Evolutionary conservation across 2,329 filamentous ascomycete species (phyloP), one percentile per base, ranked within the genome.

Genomic region (Fusarium tricinctum): DNA sequence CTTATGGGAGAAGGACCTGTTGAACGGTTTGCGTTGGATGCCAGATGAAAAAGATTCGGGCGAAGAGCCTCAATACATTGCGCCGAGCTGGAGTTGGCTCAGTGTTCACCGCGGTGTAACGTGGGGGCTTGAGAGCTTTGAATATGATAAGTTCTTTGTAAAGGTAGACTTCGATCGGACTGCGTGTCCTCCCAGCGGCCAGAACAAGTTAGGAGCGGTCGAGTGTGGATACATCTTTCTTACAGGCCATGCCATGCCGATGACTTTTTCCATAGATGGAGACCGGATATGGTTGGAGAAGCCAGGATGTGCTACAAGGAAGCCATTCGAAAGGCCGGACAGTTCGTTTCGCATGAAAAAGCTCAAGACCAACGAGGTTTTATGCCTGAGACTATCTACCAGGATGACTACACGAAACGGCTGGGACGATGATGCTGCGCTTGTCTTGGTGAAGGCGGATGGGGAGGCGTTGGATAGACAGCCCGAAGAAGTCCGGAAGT

Each of bases 31-130:
- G 2, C 65, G 66, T 2, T 75, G 74, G 74, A 47, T 56, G 44
- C 26, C 68, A 1, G 59, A 69, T 20, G 63, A 72, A 12, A 35
- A 44, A 17, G 63, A 71, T 6, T 26, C 46, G 1, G 62, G 45
- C 0, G 33, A 54, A 14, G 43, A 67, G 12, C 19, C 28, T 0
- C 6, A 49, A 5, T 71, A 68, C 3, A 58, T 71, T 5, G 64
- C 62, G 4, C 73, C 73, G 2, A 75, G 61, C 15, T 75, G 73
- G 73, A 75, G 72, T 22, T 75, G 72, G 73, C 51, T 74, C 4
- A 74, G 73, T 15, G 64, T 56, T 9, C 68, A 72, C 3, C 70
- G 71, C 0, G 63, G 61, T 4, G 71, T 74, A 5, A 71, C 63
- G 2, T 75, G 71, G 71, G 70, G 70, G 1, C 12, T 47, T 1